Evolutionary conservation across 495 filamentous ascomycete genomes (phyloP).

Genomic region (Neurospora tetrasperma): DNA sequence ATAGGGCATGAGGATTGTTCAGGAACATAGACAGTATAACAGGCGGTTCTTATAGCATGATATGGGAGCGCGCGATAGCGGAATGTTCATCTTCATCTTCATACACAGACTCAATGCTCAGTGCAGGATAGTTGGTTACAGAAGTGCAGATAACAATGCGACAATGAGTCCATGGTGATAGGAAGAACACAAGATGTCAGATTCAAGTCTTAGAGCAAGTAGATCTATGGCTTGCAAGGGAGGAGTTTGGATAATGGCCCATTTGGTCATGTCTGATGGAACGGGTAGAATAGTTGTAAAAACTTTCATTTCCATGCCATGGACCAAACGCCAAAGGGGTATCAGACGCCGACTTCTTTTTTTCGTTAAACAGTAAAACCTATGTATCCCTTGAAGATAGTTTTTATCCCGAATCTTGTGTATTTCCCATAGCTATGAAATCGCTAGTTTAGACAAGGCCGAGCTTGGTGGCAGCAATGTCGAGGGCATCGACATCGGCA

Average conservation of each 20-base stretch:
- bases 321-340: neutral
- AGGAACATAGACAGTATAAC: neutral
- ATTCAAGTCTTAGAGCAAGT: neutral
- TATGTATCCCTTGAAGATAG: neutral
- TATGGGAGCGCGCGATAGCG: neutral
- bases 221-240: neutral
- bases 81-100: neutral
- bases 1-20: neutral
- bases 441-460: conserved; percentile 70
- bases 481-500: conserved; percentile 91
- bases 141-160: neutral
- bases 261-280: neutral
- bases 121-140: neutral
- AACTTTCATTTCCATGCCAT: neutral
- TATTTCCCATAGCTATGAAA: conserved; percentile 1
- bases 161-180: neutral
- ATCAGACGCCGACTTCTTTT: neutral
- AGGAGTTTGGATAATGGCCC: neutral
- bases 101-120: neutral
- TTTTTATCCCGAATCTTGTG: neutral
- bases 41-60: neutral
- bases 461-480: conserved; percentile 98
- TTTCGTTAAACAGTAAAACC: neutral
- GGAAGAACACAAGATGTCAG: neutral
- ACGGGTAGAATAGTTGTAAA: neutral